A percentile compares a stretch with the other conserved stretches of the same genome.
These are phyloP conservation scores for Mucor saturninus DNA, from an alignment of 371 early-diverging fungal genomes.

Conservation along the genomic window DNA sequence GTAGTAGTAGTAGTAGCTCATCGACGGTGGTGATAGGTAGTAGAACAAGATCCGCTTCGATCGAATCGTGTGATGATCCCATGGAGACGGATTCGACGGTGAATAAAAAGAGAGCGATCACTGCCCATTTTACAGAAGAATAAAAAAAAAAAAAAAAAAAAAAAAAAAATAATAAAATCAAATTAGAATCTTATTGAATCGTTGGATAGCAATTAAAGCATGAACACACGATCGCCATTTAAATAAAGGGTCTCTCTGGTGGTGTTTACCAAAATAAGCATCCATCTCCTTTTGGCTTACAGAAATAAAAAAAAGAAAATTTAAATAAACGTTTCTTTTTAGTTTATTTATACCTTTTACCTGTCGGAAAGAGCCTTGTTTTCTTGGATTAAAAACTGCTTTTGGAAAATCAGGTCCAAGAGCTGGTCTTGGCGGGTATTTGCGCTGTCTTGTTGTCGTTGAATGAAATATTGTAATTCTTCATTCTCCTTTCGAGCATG, in stretches of 20 bases:
- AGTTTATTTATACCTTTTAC: not conserved
- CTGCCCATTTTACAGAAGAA: constrained; percentile 10
- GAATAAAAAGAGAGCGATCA: constrained; percentile 12
- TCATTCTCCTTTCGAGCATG: constrained; percentile 27
- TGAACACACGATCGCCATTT: constrained; percentile 25
- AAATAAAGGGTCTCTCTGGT: constrained; percentile 5
- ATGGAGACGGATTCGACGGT: constrained; percentile 17
- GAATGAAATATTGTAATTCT: constrained; percentile 22
- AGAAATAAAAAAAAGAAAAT: not conserved
- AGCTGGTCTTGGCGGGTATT: not conserved
- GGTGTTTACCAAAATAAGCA: constrained; percentile 1
- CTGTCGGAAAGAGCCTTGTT: constrained; percentile 24
- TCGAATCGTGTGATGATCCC: constrained; percentile 29
- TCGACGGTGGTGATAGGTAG: constrained; percentile 30
- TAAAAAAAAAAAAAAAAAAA: not conserved
- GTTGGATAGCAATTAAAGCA: constrained; percentile 26
- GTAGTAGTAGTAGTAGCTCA: constrained; percentile 35
- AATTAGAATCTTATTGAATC: constrained; percentile 7
- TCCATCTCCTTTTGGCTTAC: constrained; percentile 11
- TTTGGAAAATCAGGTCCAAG: constrained; percentile 25
- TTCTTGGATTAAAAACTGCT: constrained; percentile 18
- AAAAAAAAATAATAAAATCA: not conserved
- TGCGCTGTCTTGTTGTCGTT: constrained; percentile 25
- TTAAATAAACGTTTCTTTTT: not conserved
- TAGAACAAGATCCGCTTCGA: constrained; percentile 14